Conservation (phyloP, 768 basidiomycete genomes). For the Amanita inopinata region DNA sequence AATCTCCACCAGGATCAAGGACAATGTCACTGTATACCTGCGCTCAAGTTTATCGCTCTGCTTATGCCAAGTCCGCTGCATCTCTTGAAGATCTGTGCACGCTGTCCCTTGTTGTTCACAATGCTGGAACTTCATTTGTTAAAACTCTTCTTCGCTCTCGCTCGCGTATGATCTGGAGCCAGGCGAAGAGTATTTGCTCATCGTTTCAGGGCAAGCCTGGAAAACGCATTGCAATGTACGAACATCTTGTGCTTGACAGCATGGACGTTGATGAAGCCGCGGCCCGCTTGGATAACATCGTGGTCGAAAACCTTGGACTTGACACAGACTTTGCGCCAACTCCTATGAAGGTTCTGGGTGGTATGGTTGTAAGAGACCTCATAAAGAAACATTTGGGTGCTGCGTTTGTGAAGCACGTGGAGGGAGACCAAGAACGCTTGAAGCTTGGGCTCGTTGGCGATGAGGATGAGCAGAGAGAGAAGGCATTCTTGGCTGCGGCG, state of each 20-base stretch:
- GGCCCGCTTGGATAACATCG: constrained; percentile 21
- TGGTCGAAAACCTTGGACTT: constrained; percentile 8
- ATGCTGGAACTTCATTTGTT: constrained; percentile 20
- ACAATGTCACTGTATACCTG: constrained; percentile 28
- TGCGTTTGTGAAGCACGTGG: constrained; percentile 41
- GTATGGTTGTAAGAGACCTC: constrained; percentile 38
- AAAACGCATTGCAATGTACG: constrained; percentile 21
- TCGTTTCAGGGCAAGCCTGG: constrained; percentile 6
- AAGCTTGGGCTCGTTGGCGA: constrained; percentile 22
- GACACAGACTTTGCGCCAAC: constrained; percentile 15
- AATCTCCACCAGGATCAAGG: constrained; percentile 13
- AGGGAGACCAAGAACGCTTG: constrained; percentile 22
- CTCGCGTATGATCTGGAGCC: constrained; percentile 26
- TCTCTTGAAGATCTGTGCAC: constrained; percentile 44
- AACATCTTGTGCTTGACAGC: constrained; percentile 44
- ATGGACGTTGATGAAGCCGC: constrained; percentile 47
- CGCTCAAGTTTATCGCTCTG: constrained; percentile 44
- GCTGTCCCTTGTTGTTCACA: constrained; percentile 45
- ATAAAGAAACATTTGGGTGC: constrained; percentile 41
- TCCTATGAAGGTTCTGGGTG: constrained; percentile 43
- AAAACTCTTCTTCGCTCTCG: constrained; percentile 26
- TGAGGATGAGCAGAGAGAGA: constrained; percentile 31
- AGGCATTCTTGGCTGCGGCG: constrained; percentile 47
- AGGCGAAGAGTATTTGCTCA: constrained; percentile 2
- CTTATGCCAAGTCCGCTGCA: constrained; percentile 31